phyloP scores from a whole-genome alignment of 192 early-diverging fungal species.

The Coemansia sp. region DNA sequence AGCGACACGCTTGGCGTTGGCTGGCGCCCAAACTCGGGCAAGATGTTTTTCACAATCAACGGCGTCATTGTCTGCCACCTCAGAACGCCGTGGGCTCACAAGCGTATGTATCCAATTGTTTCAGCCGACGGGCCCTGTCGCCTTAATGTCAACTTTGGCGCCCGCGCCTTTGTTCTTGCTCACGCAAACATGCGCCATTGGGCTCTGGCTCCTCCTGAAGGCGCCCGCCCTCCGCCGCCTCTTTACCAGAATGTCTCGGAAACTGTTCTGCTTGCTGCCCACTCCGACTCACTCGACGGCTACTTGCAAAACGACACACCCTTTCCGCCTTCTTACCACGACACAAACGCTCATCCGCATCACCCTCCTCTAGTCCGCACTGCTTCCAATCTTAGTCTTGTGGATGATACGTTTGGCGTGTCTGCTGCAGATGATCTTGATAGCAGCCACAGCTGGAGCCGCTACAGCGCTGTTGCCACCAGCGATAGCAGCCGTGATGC shows the following conservation, averaged over 20 bases:
- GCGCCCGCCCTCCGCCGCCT: constrained; percentile 45
- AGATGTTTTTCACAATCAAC: constrained; percentile 72
- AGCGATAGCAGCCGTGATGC: background rate
- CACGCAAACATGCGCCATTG: constrained; percentile 54
- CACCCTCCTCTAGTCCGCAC: background rate
- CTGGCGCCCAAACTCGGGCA: constrained; percentile 69
- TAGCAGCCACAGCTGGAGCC: background rate
- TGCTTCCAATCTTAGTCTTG: background rate
- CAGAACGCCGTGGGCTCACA: constrained; percentile 61
- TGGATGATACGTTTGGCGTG: background rate
- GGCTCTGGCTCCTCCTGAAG: constrained; percentile 48
- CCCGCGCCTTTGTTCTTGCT: constrained; percentile 48
- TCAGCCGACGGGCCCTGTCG: constrained; percentile 51
- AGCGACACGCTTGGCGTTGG: constrained; percentile 74
- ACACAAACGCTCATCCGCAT: background rate
- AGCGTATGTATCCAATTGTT: constrained; percentile 61
- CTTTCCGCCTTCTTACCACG: constrained; percentile 28
- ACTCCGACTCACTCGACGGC: background rate
- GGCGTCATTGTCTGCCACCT: constrained; percentile 63
- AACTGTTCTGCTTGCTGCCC: constrained; percentile 58
- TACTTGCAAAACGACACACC: background rate
- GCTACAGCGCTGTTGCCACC: background rate
- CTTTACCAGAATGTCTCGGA: constrained; percentile 62
- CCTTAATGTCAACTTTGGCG: constrained; percentile 43
- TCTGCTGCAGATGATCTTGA: background rate